Conservation (phyloP, 2,329 filamentous ascomycete species). For the Hymenoscyphus repandus region DNA sequence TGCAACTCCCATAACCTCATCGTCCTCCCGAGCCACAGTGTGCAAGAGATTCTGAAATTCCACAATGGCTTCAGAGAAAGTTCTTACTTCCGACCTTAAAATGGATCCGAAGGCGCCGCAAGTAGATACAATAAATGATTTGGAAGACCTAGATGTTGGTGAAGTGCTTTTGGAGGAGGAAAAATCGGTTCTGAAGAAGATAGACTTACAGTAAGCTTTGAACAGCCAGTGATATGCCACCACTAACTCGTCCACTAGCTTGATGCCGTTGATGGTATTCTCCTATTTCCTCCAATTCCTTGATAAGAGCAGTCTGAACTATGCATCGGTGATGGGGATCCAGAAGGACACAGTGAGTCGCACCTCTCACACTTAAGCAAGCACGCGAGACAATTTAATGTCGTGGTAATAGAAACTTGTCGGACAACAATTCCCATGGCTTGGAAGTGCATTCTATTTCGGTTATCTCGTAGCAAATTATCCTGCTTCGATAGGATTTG, state of each 20-base stretch:
- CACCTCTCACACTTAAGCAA: too few species aligned
- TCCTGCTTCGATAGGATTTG: slow-evolving; percentile 27
- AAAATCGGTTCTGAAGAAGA: slow-evolving; percentile 4
- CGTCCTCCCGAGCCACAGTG: too few species aligned
- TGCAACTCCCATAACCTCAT: too few species aligned
- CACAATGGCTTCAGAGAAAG: too few species aligned
- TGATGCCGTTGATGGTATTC: slow-evolving; percentile 14
- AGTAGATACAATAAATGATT: neutral
- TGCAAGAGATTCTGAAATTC: too few species aligned
- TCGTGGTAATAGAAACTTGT: slow-evolving; percentile 29
- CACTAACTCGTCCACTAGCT: slow-evolving; percentile 1
- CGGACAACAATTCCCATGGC: slow-evolving; percentile 46
- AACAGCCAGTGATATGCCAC: neutral
- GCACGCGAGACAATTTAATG: too few species aligned
- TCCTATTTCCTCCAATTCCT: slow-evolving; percentile 18
- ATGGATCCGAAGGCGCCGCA: too few species aligned
- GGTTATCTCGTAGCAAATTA: slow-evolving; percentile 33
- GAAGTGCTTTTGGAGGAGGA: slow-evolving; percentile 1
- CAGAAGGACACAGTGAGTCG: slow-evolving; percentile 13
- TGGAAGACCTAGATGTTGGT: neutral
- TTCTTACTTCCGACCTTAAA: too few species aligned
- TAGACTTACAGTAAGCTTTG: slow-evolving; percentile 4
- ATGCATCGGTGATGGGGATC: slow-evolving; percentile 53
- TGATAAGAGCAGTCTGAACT: slow-evolving; percentile 42
- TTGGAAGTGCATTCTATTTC: slow-evolving; percentile 17